Evolutionary conservation across 495 filamentous ascomycete species (phyloP).

Genomic region (Xylaria longipes): DNA sequence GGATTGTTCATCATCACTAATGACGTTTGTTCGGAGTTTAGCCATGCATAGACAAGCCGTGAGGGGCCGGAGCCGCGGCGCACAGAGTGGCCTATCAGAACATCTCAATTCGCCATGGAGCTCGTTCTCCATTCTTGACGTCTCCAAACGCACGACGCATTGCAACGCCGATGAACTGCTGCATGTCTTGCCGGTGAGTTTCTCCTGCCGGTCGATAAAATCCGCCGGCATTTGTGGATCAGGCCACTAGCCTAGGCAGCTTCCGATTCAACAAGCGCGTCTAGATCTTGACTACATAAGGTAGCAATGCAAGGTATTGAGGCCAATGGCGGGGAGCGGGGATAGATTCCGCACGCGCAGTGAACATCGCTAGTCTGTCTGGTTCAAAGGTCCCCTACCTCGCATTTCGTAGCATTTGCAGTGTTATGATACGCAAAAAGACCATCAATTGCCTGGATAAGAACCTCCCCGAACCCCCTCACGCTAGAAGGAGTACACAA

Average conservation of each 20-base stretch:
- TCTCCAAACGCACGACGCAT: constrained; percentile 13
- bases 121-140: constrained; percentile 3
- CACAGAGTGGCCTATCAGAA: constrained; percentile 14
- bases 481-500: background rate
- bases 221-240: constrained; percentile 5
- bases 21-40: constrained; percentile 25
- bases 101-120: constrained; percentile 3
- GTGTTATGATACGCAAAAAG: background rate
- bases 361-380: background rate
- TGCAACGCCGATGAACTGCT: constrained; percentile 18
- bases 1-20: constrained; percentile 23
- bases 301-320: background rate
- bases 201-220: background rate
- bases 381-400: background rate
- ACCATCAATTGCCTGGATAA: background rate
- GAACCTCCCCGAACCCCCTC: background rate
- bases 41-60: constrained; percentile 5
- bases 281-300: background rate
- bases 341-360: background rate
- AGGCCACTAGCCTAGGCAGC: constrained; percentile 1
- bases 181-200: constrained; percentile 11
- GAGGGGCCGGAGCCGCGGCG: constrained; percentile 21
- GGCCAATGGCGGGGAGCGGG: background rate
- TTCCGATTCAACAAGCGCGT: background rate
- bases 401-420: background rate